Conservation (phyloP, 2,329 filamentous ascomycete species). For the Bisporella sp. region DNA sequence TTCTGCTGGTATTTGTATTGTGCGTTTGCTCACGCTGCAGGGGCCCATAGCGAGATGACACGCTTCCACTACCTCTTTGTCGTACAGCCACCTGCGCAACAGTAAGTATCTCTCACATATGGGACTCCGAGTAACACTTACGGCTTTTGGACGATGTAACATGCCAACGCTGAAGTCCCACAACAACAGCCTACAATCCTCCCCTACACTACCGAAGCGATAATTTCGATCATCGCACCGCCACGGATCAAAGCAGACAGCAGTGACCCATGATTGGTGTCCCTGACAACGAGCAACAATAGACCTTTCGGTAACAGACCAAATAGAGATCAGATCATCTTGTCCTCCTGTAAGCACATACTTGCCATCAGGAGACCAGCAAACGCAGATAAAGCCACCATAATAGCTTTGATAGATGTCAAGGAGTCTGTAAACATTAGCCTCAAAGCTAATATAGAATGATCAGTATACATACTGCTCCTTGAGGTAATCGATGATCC, state of each 20-base stretch:
- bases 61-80: slow-evolving; percentile 41
- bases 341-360: slow-evolving; percentile 94
- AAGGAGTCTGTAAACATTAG: slow-evolving; percentile 53
- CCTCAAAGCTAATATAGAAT: slow-evolving; percentile 7
- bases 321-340: slow-evolving; percentile 93
- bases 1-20: slow-evolving; percentile 49
- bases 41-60: slow-evolving; percentile 43
- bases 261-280: slow-evolving; percentile 91
- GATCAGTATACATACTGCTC: slow-evolving; percentile 61
- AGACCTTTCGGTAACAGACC: slow-evolving; percentile 76
- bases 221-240: slow-evolving; percentile 93
- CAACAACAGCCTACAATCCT: slow-evolving; percentile 81
- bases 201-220: slow-evolving; percentile 90
- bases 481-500: slow-evolving; percentile 85
- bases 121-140: slow-evolving; percentile 37
- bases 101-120: slow-evolving; percentile 14
- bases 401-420: slow-evolving; percentile 90
- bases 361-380: slow-evolving; percentile 95
- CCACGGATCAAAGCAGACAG: slow-evolving; percentile 94
- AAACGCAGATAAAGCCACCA: slow-evolving; percentile 85
- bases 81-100: slow-evolving; percentile 42
- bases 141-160: slow-evolving; percentile 83
- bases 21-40: slow-evolving; percentile 55
- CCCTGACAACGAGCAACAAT: slow-evolving; percentile 91
- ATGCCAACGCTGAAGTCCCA: slow-evolving; percentile 99